Percentiles rank a stretch among this genome's conserved stretches.
phyloP scores from a whole-genome alignment of 257 asterid species.

The Scutellaria barbata region DNA sequence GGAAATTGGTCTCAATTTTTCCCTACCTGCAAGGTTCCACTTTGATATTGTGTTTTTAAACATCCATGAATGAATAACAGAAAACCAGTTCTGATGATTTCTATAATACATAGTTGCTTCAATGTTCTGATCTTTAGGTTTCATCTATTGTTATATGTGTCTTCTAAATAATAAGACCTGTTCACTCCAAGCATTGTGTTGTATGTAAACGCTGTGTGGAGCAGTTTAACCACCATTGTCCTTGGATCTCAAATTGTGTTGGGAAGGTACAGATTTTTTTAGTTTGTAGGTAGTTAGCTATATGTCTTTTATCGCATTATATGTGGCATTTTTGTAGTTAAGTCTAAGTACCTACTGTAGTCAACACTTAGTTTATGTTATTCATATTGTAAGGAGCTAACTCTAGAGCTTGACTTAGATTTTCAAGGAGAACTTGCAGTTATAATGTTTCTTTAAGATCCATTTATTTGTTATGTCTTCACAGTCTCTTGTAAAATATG shows the following conservation, averaged over 20 bases:
- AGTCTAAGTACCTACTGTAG: constrained; percentile 8
- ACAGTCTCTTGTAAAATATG: no score
- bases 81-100: constrained; percentile 30
- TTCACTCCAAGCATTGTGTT: constrained; percentile 97
- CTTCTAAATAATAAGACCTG: constrained; percentile 84
- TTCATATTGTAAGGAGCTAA: no score
- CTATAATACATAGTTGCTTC: constrained; percentile 29
- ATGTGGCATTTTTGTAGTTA: constrained; percentile 23
- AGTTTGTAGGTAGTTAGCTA: constrained; percentile 13
- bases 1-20: constrained; percentile 99
- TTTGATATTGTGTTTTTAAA: constrained; percentile 26
- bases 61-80: constrained; percentile 27
- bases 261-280: constrained; percentile 68
- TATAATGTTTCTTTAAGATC: no score
- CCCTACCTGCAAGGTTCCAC: constrained; percentile 96
- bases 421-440: no score
- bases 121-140: constrained; percentile 25
- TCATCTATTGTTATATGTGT: constrained; percentile 24
- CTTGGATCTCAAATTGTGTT: constrained; percentile 98
- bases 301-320: constrained; percentile 10
- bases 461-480: no score
- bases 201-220: constrained; percentile 91
- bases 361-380: not conserved
- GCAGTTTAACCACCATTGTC: constrained; percentile 99
- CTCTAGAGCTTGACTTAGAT: no score